Percentiles rank a stretch among this genome's conserved stretches.
phyloP scores from a whole-genome alignment of 2,329 filamentous ascomycete genomes.

The Pyrenophora seminiperda region DNA sequence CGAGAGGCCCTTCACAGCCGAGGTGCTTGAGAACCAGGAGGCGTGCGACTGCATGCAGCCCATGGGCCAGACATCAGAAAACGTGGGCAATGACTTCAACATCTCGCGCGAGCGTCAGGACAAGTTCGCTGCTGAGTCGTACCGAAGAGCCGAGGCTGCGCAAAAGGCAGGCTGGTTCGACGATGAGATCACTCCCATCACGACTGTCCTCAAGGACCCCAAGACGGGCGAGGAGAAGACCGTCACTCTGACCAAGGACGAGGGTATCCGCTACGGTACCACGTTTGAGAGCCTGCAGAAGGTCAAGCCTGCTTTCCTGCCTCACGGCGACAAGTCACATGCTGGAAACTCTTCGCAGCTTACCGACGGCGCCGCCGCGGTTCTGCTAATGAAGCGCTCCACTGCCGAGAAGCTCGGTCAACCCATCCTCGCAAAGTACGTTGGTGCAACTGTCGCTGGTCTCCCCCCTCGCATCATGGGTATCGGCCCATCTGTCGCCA shows the following conservation, averaged over 20 bases:
- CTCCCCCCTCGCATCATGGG: conserved; percentile 96
- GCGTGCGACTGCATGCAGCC: conserved; percentile 85
- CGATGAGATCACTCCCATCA: conserved; percentile 92
- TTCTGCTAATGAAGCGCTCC: conserved; percentile 93
- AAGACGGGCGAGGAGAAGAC: conserved; percentile 79
- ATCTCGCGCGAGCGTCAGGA: conserved; percentile 83
- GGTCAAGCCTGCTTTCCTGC: conserved; percentile 86
- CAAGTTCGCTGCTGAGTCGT: conserved; percentile 83
- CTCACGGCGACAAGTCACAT: conserved; percentile 84
- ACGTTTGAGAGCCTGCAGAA: conserved; percentile 82
- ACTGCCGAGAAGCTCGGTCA: conserved; percentile 85
- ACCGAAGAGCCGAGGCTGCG: conserved; percentile 81
- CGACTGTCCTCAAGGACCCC: conserved; percentile 78
- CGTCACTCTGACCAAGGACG: conserved; percentile 81
- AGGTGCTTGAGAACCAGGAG: conserved; percentile 76
- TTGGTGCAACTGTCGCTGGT: conserved; percentile 87
- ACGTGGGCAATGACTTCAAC: conserved; percentile 88
- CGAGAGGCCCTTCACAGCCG: conserved; percentile 75
- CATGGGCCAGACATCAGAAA: conserved; percentile 98
- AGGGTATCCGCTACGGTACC: conserved; percentile 89
- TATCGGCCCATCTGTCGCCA: conserved; percentile 75
- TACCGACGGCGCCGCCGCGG: conserved; percentile 88
- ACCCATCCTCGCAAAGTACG: conserved; percentile 93
- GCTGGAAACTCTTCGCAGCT: conserved; percentile 95
- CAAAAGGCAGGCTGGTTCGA: conserved; percentile 91